phyloP scores from a whole-genome alignment of 2,329 filamentous ascomycete species.

The Venturia pyrina region DNA sequence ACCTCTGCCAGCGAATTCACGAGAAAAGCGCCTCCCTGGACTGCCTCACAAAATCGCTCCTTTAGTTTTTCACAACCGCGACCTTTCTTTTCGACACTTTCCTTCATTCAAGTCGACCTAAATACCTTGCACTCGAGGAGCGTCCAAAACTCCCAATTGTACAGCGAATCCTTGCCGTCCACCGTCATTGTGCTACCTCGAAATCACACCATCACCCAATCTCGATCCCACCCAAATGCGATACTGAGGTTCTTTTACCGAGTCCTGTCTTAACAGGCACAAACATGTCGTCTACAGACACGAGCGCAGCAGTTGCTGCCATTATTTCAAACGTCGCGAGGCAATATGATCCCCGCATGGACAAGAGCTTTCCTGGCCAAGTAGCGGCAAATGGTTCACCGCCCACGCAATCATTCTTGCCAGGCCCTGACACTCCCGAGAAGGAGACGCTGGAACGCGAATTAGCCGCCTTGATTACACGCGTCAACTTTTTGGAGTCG shows the following conservation, averaged over 20 bases:
- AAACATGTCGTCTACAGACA: constrained; percentile 17
- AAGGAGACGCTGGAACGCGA: constrained; percentile 77
- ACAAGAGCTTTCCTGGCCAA: constrained; percentile 34
- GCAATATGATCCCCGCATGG: constrained; percentile 32
- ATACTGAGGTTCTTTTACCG: neutral
- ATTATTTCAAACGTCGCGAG: constrained; percentile 41
- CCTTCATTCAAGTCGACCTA: neutral
- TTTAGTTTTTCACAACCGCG: neutral
- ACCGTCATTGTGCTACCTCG: neutral
- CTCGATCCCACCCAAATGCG: neutral
- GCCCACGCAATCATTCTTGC: constrained; percentile 53
- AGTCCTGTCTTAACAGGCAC: neutral
- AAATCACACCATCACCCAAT: neutral
- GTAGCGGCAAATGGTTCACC: constrained; percentile 42
- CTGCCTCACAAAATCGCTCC: neutral
- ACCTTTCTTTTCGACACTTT: neutral
- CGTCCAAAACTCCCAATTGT: neutral
- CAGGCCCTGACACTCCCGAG: constrained; percentile 63
- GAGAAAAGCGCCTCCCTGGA: neutral
- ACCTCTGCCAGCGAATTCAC: neutral
- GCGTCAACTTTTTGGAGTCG: constrained; percentile 75
- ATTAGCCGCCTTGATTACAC: constrained; percentile 63
- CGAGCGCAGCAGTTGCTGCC: constrained; percentile 27
- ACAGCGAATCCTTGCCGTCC: neutral
- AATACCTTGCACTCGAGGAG: neutral